These are phyloP conservation scores for Secale cereale DNA, from an alignment of 176 grass and related monocot species.

Conservation along the genomic window DNA sequence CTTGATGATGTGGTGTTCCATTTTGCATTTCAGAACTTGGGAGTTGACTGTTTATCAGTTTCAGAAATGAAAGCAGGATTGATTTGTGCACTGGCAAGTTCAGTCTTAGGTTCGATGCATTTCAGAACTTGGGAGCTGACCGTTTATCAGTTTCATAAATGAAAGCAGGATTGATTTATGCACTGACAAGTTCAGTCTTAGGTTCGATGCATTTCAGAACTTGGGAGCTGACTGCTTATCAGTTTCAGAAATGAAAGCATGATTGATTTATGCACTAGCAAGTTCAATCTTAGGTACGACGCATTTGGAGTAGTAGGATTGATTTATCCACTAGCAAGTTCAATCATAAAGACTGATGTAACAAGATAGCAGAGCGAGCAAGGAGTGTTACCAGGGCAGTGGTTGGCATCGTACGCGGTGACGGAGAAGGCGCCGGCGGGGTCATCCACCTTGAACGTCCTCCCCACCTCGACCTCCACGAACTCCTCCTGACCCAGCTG, in stretches of 20 bases:
- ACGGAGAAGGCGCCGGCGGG: conserved; percentile 54
- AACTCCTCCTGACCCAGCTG: conserved; percentile 48
- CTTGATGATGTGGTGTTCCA: too few species aligned
- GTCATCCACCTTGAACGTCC: conserved; percentile 52
- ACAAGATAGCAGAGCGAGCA: neutral
- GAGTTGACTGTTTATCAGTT: neutral
- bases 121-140: too few species aligned
- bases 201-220: neutral
- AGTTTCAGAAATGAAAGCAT: neutral
- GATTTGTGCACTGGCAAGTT: too few species aligned
- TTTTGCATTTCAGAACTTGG: neutral
- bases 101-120: too few species aligned
- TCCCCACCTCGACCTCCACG: conserved; percentile 70
- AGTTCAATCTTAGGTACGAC: too few species aligned
- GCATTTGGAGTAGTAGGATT: too few species aligned
- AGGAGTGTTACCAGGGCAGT: conserved; percentile 61
- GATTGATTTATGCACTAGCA: too few species aligned
- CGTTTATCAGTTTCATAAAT: too few species aligned
- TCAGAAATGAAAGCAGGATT: too few species aligned
- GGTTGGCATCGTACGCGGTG: conserved; percentile 74
- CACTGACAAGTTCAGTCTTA: too few species aligned
- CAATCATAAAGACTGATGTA: neutral
- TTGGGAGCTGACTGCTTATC: neutral
- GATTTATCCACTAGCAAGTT: too few species aligned
- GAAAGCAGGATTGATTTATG: too few species aligned